phyloP scores from a whole-genome alignment of 2,329 filamentous ascomycete genomes.

The Trichoderma asperellum region DNA sequence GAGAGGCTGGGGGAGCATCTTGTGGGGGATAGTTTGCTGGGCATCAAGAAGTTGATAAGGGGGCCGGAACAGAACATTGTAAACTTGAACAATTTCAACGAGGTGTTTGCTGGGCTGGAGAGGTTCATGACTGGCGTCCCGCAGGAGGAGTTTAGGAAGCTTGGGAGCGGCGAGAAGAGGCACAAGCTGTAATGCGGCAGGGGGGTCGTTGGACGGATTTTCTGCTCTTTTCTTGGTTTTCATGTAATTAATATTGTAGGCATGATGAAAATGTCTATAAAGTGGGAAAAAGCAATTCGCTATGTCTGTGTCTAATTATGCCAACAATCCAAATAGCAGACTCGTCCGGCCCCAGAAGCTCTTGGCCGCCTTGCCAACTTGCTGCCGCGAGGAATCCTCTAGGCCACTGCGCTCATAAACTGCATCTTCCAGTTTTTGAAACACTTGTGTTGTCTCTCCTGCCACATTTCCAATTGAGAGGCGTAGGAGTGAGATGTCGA shows the following conservation, averaged over 20 bases:
- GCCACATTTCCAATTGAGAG: slow-evolving; percentile 47
- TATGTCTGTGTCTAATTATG: slow-evolving; percentile 36
- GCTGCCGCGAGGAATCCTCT: slow-evolving; percentile 53
- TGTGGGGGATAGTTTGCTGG: slow-evolving; percentile 74
- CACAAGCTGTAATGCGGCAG: slow-evolving; percentile 75
- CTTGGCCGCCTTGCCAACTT: slow-evolving; percentile 64
- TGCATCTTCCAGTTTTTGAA: slow-evolving; percentile 52
- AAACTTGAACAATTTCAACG: slow-evolving; percentile 76
- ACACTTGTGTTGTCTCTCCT: slow-evolving; percentile 35
- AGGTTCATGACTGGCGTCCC: slow-evolving; percentile 80
- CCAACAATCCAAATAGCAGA: slow-evolving; percentile 78
- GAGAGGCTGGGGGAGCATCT: slow-evolving; percentile 80
- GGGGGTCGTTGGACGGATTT: not conserved
- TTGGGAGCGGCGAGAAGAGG: slow-evolving; percentile 86
- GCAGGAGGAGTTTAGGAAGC: slow-evolving; percentile 84
- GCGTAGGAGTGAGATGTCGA: slow-evolving; percentile 60
- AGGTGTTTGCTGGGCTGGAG: slow-evolving; percentile 85
- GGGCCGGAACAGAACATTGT: slow-evolving; percentile 71
- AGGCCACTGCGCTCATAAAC: slow-evolving; percentile 53
- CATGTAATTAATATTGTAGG: not conserved
- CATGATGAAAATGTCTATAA: not conserved
- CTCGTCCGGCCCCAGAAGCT: slow-evolving; percentile 86
- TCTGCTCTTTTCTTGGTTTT: not conserved
- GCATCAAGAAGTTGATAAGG: slow-evolving; percentile 83
- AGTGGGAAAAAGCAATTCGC: not conserved